Evolutionary conservation across 192 early-diverging fungal genomes (phyloP).

Genomic region (Entomortierella lignicola): DNA sequence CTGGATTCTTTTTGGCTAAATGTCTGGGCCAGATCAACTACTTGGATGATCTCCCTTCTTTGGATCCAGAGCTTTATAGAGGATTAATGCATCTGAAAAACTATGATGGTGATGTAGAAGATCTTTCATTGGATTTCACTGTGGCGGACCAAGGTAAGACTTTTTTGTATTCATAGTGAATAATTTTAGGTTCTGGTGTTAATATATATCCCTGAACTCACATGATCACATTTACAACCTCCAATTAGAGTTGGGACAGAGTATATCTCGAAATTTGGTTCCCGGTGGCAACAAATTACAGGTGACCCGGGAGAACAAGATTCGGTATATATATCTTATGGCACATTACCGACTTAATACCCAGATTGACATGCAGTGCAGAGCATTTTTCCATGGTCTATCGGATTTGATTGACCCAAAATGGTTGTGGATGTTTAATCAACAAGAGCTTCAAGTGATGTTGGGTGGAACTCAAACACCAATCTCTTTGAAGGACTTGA

Average conservation of each 20-base stretch:
- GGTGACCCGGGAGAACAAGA: slow-evolving; percentile 89
- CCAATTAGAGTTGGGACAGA: slow-evolving; percentile 54
- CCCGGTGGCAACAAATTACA: slow-evolving; percentile 77
- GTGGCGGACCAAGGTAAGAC: slow-evolving; percentile 67
- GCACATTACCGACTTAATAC: slow-evolving; percentile 90
- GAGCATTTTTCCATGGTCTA: slow-evolving; percentile 89
- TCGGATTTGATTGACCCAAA: slow-evolving; percentile 83
- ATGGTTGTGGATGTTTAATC: slow-evolving; percentile 95
- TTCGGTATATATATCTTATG: slow-evolving; percentile 89
- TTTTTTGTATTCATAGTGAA: neutral
- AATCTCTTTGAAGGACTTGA: slow-evolving; percentile 84
- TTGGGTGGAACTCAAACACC: slow-evolving; percentile 81
- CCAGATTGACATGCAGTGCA: slow-evolving; percentile 80
- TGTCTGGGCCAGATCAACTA: slow-evolving; percentile 66
- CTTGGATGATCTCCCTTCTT: slow-evolving; percentile 79
- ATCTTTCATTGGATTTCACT: slow-evolving; percentile 79
- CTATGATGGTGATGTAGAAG: slow-evolving; percentile 75
- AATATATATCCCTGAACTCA: no score
- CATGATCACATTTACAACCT: neutral
- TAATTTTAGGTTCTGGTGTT: no score
- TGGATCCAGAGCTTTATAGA: slow-evolving; percentile 83
- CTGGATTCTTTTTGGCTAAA: slow-evolving; percentile 83
- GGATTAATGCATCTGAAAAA: slow-evolving; percentile 80
- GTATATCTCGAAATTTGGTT: slow-evolving; percentile 75
- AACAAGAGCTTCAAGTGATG: slow-evolving; percentile 91